Evolutionary conservation across 2,329 filamentous ascomycete species (phyloP).

Genomic region (Sporothrix inflata): DNA sequence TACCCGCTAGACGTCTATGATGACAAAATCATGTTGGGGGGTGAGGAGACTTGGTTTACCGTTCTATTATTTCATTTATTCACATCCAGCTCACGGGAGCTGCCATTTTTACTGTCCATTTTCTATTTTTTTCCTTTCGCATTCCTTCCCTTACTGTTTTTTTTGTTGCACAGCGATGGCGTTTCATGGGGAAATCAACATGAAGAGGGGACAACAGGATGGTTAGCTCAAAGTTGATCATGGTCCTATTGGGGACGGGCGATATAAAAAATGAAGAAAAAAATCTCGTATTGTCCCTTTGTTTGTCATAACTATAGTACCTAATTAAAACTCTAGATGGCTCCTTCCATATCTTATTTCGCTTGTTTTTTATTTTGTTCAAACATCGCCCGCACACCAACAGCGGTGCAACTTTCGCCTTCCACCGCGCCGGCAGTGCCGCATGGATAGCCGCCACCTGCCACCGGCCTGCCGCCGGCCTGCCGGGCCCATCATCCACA

Average conservation of each 20-base stretch:
- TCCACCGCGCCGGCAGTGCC: constrained; percentile 43
- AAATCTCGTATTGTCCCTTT: not conserved
- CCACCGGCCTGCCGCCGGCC: constrained; percentile 46
- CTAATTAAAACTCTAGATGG: not conserved
- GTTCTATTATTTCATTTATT: not conserved
- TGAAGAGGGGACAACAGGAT: not conserved
- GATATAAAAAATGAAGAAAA: not conserved
- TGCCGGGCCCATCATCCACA: constrained; percentile 45
- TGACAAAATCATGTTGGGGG: not conserved
- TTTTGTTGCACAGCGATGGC: constrained; percentile 33
- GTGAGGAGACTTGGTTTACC: not conserved
- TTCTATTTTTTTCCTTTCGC: not conserved
- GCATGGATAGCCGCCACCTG: constrained; percentile 44
- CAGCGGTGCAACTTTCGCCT: constrained; percentile 42
- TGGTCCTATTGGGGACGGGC: not conserved
- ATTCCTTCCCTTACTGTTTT: not conserved
- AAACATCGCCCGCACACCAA: constrained; percentile 38
- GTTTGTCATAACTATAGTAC: not conserved
- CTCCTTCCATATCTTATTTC: not conserved
- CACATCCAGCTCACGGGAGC: not conserved
- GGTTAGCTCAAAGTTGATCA: not conserved
- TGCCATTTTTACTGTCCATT: not conserved
- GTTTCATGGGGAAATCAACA: constrained; percentile 22
- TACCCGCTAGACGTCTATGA: not conserved
- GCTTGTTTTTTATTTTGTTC: not conserved